phyloP scores from a whole-genome alignment of 192 early-diverging fungal genomes.

The Linnemannia hyalina region DNA sequence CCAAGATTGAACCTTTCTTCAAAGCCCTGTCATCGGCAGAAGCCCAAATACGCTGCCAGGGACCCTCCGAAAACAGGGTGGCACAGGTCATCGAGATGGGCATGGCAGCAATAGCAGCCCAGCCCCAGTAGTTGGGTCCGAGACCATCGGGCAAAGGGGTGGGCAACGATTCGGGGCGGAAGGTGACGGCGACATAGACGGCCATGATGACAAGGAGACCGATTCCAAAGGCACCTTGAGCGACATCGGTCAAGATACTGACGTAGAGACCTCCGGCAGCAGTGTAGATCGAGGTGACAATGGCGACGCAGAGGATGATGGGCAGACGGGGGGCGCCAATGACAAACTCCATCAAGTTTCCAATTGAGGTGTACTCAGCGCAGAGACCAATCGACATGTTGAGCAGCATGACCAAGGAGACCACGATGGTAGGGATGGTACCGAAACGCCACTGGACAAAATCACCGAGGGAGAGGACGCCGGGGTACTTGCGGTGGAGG shows the following conservation, averaged over 20 bases:
- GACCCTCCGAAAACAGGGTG: slow-evolving; percentile 77
- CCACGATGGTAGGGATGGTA: slow-evolving; percentile 67
- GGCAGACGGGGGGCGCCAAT: slow-evolving; percentile 68
- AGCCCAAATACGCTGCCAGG: slow-evolving; percentile 84
- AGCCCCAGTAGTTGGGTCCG: slow-evolving; percentile 75
- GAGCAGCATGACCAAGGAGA: slow-evolving; percentile 71
- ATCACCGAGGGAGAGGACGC: slow-evolving; percentile 74
- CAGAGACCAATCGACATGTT: slow-evolving; percentile 72
- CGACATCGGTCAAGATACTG: slow-evolving; percentile 75
- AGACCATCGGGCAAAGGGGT: slow-evolving; percentile 63
- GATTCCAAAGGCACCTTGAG: slow-evolving; percentile 69
- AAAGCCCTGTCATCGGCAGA: slow-evolving; percentile 73
- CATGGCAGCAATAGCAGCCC: slow-evolving; percentile 73
- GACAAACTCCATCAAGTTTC: slow-evolving; percentile 66
- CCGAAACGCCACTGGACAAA: slow-evolving; percentile 76
- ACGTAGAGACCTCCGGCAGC: slow-evolving; percentile 77
- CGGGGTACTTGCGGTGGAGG: slow-evolving; percentile 68
- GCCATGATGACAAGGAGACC: slow-evolving; percentile 65
- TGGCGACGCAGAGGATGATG: slow-evolving; percentile 69
- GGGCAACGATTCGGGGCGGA: slow-evolving; percentile 62
- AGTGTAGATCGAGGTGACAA: slow-evolving; percentile 77
- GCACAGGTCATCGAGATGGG: slow-evolving; percentile 72
- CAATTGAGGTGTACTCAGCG: slow-evolving; percentile 77
- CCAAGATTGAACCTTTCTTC: slow-evolving; percentile 66
- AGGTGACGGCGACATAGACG: slow-evolving; percentile 67